Percentiles rank a stretch among this genome's conserved stretches.
phyloP scores from a whole-genome alignment of 129 eudicot genomes.

The Chrysanthemum makinoi region DNA sequence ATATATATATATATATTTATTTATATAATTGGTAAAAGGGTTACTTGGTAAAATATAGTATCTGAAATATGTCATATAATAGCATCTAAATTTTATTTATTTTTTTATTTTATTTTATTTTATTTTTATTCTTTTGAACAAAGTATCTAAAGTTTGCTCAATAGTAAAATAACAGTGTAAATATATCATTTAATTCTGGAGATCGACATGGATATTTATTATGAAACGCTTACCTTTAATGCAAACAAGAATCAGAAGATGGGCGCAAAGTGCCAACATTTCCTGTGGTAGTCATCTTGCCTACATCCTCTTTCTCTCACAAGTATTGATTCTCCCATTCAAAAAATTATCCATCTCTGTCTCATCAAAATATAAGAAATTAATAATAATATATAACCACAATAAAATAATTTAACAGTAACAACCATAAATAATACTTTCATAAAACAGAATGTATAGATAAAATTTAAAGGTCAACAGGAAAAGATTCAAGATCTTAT shows the following conservation, averaged over 20 bases:
- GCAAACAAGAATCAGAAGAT: conserved; percentile 35
- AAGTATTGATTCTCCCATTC: conserved; percentile 33
- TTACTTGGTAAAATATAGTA: too few species aligned
- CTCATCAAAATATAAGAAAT: conserved; percentile 10
- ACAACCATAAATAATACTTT: neutral
- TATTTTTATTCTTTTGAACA: too few species aligned
- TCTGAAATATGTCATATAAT: too few species aligned
- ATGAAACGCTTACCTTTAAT: conserved; percentile 28
- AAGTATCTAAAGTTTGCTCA: too few species aligned
- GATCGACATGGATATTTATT: neutral
- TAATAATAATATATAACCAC: neutral
- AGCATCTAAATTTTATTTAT: too few species aligned
- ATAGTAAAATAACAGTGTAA: neutral
- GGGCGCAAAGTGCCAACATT: conserved; percentile 27
- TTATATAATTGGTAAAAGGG: too few species aligned
- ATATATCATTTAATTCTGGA: conserved; percentile 4
- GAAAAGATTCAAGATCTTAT: conserved; percentile 16
- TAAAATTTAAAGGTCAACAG: conserved; percentile 1
- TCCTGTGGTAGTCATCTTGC: conserved; percentile 25
- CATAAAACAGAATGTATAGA: conserved; percentile 21
- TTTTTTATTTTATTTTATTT: too few species aligned
- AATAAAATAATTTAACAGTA: neutral
- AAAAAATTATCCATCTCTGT: conserved; percentile 20
- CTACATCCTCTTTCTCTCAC: conserved; percentile 10
- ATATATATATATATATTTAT: too few species aligned